phyloP scores from a whole-genome alignment of 495 filamentous ascomycete genomes.

The Aspergillus diversus region DNA sequence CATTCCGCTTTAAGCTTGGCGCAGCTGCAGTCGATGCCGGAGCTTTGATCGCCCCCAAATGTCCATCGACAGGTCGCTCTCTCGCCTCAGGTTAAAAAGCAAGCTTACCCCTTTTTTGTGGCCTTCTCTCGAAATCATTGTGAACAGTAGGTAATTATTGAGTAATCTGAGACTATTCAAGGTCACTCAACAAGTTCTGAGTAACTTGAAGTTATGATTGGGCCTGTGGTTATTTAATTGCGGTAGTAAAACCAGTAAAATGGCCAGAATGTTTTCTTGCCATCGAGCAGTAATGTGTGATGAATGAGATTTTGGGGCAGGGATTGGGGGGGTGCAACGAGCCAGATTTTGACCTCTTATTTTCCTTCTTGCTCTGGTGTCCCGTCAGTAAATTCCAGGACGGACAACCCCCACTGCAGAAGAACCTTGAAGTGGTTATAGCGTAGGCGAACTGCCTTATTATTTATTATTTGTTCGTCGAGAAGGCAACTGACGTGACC shows the following conservation, averaged over 20 bases:
- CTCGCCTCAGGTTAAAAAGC: too few relatives aligned
- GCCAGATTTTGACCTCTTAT: neutral
- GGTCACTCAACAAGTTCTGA: neutral
- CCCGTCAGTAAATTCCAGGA: neutral
- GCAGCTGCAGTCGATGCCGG: too few relatives aligned
- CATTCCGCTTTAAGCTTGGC: too few relatives aligned
- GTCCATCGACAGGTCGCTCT: too few relatives aligned
- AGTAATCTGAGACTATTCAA: too few relatives aligned
- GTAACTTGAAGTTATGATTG: neutral
- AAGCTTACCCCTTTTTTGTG: too few relatives aligned
- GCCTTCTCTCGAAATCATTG: too few relatives aligned
- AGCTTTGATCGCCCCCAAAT: too few relatives aligned
- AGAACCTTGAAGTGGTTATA: neutral
- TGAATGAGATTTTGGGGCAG: neutral
- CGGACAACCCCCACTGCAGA: neutral
- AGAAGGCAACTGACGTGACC: slow-evolving; percentile 15
- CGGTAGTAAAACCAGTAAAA: neutral
- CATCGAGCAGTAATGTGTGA: neutral
- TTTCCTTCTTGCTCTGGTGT: neutral
- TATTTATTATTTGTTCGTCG: neutral
- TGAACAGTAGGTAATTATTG: too few relatives aligned
- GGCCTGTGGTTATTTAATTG: neutral
- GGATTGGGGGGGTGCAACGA: neutral
- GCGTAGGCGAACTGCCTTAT: neutral
- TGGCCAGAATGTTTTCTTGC: neutral